Base-by-base conservation (phyloP, 2,329 filamentous ascomycete genomes). In the Emmonsiellopsis sp. region DNA sequence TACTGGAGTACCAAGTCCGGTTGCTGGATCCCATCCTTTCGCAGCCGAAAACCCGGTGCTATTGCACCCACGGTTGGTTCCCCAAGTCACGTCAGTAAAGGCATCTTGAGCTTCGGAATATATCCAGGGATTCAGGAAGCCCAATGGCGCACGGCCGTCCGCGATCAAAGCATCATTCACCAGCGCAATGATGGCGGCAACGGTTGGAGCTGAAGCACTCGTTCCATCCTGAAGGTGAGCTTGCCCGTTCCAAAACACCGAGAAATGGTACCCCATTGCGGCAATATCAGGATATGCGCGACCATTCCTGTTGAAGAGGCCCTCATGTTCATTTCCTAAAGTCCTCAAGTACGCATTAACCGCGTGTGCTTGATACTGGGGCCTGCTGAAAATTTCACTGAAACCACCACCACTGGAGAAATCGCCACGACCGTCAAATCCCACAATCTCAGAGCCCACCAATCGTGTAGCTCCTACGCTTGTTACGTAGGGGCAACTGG, bases 91-190 rank as follows among this genome's bases (percentile, higher is more conserved):
- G 58, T 79, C 76, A 5, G 69, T 78, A 43, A 78, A 64, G 3
- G 72, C 75, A 14, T 64, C 57, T 53, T 65, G 66, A 27, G 71
- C 72, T 33, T 70, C 54, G 27, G 66, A 65, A 61, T 83, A 84
- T n/a, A 85, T 66, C 75, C 78, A 81, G 0, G 81, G 81, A 63
- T 84, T 84, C 31, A 85, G 64, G 60, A 82, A 84, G 1, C 82
- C 81, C 60, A 84, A 66, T 0, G 71, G 62, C 7, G 75, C 65
- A 62, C 76, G 76, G 1, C 79, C 79, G n/a, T 70, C 69, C 11
- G 75, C 69, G 46, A 86, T 67, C 34, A 83, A 73, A 14, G 79
- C 77, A 55, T 83, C 80, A 62, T 88, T 87, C 47, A 88, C 66
- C 34, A 86, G 74, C 1, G 79, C 75, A 49, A 88, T 70, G 57